Base-by-base conservation (phyloP, 2,329 filamentous ascomycete species). In the Neopestalotiopsis rosae region DNA sequence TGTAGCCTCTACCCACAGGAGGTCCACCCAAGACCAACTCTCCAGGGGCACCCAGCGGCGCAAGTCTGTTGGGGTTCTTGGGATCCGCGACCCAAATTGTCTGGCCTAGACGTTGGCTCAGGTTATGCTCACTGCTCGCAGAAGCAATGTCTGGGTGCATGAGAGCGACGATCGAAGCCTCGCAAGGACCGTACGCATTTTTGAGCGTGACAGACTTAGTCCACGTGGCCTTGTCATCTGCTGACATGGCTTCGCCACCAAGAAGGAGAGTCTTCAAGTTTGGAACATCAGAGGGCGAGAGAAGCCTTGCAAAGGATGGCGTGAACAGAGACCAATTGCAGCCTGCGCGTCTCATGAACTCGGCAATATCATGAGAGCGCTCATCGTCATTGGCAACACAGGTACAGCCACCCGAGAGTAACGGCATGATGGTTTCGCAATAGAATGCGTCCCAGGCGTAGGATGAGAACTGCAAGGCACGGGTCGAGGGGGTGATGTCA, bases 401-500 rank as follows among this genome's bases (percentile, higher is more conserved):
- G 14, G 65, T 61, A 13, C 61, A 62, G 3, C 63, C 69, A 20
- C 69, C 69, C 14, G 59, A 61, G 0, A 68, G 30, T 6, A 70
- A 45, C 12, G 52, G 45, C 13, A 52, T 52, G 14, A 70, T 56
- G 10, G 81, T 78, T 57, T 82, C 79, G 28, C 74, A 61, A 14
- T 68, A 64, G 30, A 68, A 68, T 38, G 77, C 80, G 69, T 83
- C 81, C 40, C 81, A 82, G 14, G 63, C 58, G 59, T 68, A 70
- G 5, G 69, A 68, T 28, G 69, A 58, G 17, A 70, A 70, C 24
- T 68, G 69, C n/a, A 68, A 28, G 5, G 45, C 64, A 2, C 0
- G 83, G 79, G 10, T 80, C 83, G 82, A 1, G 85, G 87, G 24
- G 65, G 86, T 85, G 69, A 89, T 86, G 38, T 90, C 71, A 24